Percentiles rank a stretch among this genome's conserved stretches.
Conservation (phyloP, 1,284 basidiomycete species). For the Moniliophthora roreri region DNA sequence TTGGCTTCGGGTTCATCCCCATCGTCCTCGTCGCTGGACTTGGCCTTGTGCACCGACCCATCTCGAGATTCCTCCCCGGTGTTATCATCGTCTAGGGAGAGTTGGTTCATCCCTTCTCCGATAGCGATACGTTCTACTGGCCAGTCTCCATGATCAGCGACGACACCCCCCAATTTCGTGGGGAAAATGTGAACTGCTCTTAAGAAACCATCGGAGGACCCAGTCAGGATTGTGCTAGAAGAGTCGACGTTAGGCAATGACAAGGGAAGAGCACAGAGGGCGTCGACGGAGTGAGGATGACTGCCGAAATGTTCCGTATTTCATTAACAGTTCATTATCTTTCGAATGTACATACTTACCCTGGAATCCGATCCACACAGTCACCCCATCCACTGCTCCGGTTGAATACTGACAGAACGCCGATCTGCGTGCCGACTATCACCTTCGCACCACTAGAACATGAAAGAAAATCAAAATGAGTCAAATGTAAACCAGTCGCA, state of each 20-base stretch:
- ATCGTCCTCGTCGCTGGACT: conserved; percentile 14
- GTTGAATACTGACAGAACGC: conserved; percentile 91
- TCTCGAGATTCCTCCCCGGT: conserved; percentile 27
- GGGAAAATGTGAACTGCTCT: conserved; percentile 90
- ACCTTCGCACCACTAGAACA: conserved; percentile 67
- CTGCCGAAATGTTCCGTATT: conserved; percentile 34
- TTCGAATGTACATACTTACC: conserved; percentile 46
- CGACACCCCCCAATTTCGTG: conserved; percentile 86
- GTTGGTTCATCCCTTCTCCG: conserved; percentile 35
- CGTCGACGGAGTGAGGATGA: conserved; percentile 86
- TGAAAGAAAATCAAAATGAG: conserved; percentile 11
- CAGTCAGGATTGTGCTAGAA: conserved; percentile 81
- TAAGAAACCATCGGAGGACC: conserved; percentile 91
- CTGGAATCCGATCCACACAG: conserved; percentile 91
- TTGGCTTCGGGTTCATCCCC: conserved; percentile 46
- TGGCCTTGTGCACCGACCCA: background rate
- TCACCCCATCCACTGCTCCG: conserved; percentile 86
- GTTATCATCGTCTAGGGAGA: conserved; percentile 25
- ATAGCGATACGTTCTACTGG: conserved; percentile 86
- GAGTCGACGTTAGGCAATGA: conserved; percentile 59
- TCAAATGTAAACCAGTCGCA: background rate
- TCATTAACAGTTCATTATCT: conserved; percentile 13
- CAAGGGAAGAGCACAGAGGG: conserved; percentile 72
- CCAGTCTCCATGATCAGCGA: conserved; percentile 88
- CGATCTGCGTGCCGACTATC: conserved; percentile 88